A percentile compares a stretch with the other conserved stretches of the same genome.
Conservation (phyloP, 2,329 filamentous ascomycete species). For the Zasmidium cellare region DNA sequence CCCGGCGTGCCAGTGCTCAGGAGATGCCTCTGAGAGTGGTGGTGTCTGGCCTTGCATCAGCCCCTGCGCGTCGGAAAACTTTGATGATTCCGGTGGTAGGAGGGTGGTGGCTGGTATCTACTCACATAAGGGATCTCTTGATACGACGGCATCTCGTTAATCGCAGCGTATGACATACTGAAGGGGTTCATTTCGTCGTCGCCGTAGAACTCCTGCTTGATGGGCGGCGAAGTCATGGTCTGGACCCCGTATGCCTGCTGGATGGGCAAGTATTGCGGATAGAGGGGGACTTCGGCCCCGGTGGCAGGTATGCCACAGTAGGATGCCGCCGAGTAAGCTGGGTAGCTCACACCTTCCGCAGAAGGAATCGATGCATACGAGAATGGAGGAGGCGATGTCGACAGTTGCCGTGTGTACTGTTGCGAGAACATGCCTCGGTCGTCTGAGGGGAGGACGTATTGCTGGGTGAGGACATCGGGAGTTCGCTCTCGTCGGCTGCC, state of each 20-base stretch:
- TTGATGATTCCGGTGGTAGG: constrained; percentile 16
- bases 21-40: constrained; percentile 70
- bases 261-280: constrained; percentile 57
- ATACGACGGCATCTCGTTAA: constrained; percentile 53
- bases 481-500: constrained; percentile 27
- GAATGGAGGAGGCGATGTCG: constrained; percentile 70
- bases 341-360: constrained; percentile 60
- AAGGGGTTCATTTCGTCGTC: constrained; percentile 64
- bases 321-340: constrained; percentile 22
- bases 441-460: constrained; percentile 46
- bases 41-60: constrained; percentile 61
- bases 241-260: constrained; percentile 31
- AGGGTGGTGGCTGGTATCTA: constrained; percentile 38
- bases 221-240: constrained; percentile 49
- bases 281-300: constrained; percentile 49
- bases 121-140: constrained; percentile 72
- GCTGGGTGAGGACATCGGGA: constrained; percentile 29
- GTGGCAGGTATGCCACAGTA: constrained; percentile 37
- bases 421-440: constrained; percentile 65
- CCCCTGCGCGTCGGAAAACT: constrained; percentile 24
- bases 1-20: constrained; percentile 60
- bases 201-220: constrained; percentile 66
- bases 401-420: constrained; percentile 68
- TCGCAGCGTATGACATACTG: constrained; percentile 68
- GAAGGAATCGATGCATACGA: constrained; percentile 66